Base-by-base conservation (phyloP, 345 rosid genomes). In the Pseudoturritis turrita region DNA sequence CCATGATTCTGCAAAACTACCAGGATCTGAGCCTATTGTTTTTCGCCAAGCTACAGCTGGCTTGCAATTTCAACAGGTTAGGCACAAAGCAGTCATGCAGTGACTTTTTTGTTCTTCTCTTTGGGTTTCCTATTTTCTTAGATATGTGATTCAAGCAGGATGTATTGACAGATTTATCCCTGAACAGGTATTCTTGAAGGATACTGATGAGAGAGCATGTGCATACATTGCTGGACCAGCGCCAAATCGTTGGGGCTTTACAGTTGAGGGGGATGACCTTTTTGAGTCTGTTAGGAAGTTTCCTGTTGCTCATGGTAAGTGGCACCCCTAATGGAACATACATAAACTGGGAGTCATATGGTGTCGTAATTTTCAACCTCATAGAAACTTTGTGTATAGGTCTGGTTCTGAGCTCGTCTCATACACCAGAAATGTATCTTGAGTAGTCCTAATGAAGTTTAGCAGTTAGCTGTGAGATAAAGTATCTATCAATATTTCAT, bases 171-270 rank as follows among this genome's bases (percentile, higher is more conserved):
- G 72, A 19, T 60, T 40, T 69, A 39, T 55, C 57, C 70, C 49
- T 75, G 72, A 52, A 62, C 81, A 95, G 99, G 98, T 92, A 64
- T 87, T 86, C 83, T 80, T 96, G 85, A 90, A 92, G 82, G 99
- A 96, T 75, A 96, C 98, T 4, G 99, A 96, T 76, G 99, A 96
- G 80, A 88, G 99, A 83, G 99, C 99, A 49, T 92, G 99, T 73
- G 99, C 98, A 43, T 96, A 96, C 79, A 90, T 96, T 77, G 97
- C 98, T 2, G 99, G 99, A 72, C 98, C 99, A 70, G 99, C 98
- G n/a, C 98, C 99, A 41, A 96, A 92, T 51, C 95, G 98, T 35
- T 96, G 99, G 99, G 98, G 99, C 68, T 83, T 88, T 70, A 86
- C 96, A 15, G 90, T 83, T 65, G 96, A 96, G 49, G 96, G 96